phyloP scores from a whole-genome alignment of 176 grass and related monocot genomes.

The Ensete glaucum region DNA sequence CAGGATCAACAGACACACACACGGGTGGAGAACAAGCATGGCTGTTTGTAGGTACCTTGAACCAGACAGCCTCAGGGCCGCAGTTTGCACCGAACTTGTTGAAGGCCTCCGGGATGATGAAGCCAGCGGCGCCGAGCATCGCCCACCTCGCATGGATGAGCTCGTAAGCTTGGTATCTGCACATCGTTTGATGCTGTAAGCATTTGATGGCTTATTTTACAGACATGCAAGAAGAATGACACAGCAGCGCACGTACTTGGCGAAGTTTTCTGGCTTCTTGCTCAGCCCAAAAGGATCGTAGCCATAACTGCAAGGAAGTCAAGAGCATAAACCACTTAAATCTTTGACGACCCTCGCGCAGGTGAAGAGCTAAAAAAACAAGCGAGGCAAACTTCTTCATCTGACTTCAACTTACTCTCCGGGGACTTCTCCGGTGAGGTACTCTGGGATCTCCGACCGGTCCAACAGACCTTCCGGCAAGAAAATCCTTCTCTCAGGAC shows the following conservation, averaged over 20 bases:
- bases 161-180: constrained; percentile 84
- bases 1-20: no score
- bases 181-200: background rate
- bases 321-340: no score
- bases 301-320: constrained; percentile 50
- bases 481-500: constrained; percentile 92
- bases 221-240: background rate
- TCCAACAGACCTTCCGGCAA: constrained; percentile 89
- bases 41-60: constrained; percentile 38
- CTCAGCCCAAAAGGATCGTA: constrained; percentile 88
- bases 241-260: constrained; percentile 39
- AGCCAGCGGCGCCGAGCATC: constrained; percentile 86
- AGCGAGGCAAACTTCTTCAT: no score
- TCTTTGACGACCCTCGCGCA: no score
- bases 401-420: constrained; percentile 68
- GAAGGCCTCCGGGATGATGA: constrained; percentile 82
- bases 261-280: constrained; percentile 89
- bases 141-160: constrained; percentile 95
- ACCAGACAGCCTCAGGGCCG: constrained; percentile 92
- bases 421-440: constrained; percentile 86
- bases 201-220: no score
- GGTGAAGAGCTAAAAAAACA: no score
- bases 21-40: no score
- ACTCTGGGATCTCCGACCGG: constrained; percentile 80
- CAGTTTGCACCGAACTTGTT: constrained; percentile 94